Evolutionary conservation across 805 yeast genomes (phyloP), one percentile per base, ranked within the genome.

Genomic region (Helenozyma baotianmanensis): DNA sequence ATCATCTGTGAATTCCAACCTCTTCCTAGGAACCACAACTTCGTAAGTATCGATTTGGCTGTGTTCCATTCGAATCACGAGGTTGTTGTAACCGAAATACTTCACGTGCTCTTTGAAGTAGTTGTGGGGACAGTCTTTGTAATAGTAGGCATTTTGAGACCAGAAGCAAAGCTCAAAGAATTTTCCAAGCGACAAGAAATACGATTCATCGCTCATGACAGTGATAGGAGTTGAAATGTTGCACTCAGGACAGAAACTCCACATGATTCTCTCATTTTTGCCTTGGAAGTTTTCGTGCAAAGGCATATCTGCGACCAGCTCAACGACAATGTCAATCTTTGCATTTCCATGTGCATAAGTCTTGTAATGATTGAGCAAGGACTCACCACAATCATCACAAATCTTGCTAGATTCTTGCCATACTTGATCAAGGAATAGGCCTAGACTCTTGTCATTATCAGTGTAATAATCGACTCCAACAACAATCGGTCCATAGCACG

Each of bases 101-200:
- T 89, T 77, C 14, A 82, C 76, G 52, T 89, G 96, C 39, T 82
- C 86, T 34, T 80, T 76, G 43, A 85, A 81, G 36, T 82, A 79
- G 53, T 88, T 87, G 58, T 90, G 97, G 0, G 69, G 58, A 56
- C 98, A 92, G 12, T 43, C 45, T 22, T 66, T 58, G 35, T 82
- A 75, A 15, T 47, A 35, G 5, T 39, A 38, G 2, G 64, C 60
- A 30, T 56, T 49, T 14, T 53, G 50, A 4, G 69, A 69, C 84
- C 95, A 87, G 53, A 89, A 89, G 19, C 82, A 67, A 14, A 89
- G 63, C 60, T 92, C 97, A 15, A 92, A 63, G 53, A 84, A 92
- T 52, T 94, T 94, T 0, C 97, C 98, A 58, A 92, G 81, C 0
- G 97, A 90, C 43, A 80, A 80, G 50, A 81, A 87, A 81, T 94